Conservation (phyloP, 768 basidiomycete genomes). For the Suillus sp. region DNA sequence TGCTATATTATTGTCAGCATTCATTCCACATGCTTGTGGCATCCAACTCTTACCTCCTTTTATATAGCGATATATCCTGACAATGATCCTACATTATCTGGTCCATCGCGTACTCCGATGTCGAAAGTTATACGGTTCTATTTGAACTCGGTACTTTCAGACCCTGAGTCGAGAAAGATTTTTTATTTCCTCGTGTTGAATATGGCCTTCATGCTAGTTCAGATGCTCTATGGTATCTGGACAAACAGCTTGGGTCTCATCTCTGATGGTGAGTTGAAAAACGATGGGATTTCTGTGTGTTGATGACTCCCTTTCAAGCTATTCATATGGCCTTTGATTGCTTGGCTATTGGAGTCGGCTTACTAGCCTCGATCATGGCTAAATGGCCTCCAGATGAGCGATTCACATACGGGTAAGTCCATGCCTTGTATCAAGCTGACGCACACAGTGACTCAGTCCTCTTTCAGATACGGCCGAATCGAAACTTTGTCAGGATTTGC, state of each 20-base stretch:
- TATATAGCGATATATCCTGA: conserved; percentile 54
- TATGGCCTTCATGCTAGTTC: conserved; percentile 93
- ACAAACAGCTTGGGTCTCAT: conserved; percentile 97
- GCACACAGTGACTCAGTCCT: background rate
- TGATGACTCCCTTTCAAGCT: conserved; percentile 48
- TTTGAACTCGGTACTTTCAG: conserved; percentile 87
- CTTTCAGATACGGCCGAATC: conserved; percentile 82
- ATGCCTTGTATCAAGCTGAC: conserved; percentile 3
- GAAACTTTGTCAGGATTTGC: conserved; percentile 98
- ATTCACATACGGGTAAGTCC: conserved; percentile 89
- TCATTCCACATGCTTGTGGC: background rate
- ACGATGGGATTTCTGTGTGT: conserved; percentile 2
- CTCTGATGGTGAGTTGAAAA: conserved; percentile 77
- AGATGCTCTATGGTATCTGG: conserved; percentile 97
- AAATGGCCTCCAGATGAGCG: conserved; percentile 94
- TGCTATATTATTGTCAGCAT: conserved; percentile 66
- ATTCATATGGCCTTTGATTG: conserved; percentile 99
- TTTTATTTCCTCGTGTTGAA: conserved; percentile 97
- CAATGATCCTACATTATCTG: conserved; percentile 43
- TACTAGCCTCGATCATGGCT: conserved; percentile 96
- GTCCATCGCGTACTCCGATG: conserved; percentile 51
- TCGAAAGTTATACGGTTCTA: conserved; percentile 65
- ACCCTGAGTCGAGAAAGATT: conserved; percentile 91
- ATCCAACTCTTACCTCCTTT: background rate
- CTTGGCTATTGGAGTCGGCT: conserved; percentile 92